phyloP scores from a whole-genome alignment of 2,329 filamentous ascomycete species.

The Neofusicoccum kwambonambiense region DNA sequence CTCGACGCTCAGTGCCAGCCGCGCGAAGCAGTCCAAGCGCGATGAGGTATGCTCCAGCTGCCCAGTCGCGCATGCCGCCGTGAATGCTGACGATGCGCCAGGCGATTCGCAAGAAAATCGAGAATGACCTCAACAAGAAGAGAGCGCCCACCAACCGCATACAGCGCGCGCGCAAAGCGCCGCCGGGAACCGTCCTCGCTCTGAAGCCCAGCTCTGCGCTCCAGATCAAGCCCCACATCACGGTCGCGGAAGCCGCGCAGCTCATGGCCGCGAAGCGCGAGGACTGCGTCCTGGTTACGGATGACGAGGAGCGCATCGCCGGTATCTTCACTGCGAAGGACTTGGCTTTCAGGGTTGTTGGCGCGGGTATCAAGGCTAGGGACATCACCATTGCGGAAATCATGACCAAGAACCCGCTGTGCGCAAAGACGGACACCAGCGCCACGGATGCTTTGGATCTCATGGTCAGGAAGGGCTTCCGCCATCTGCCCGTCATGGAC shows the following conservation, averaged over 20 bases:
- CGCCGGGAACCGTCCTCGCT: slow-evolving; percentile 91
- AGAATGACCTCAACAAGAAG: slow-evolving; percentile 97
- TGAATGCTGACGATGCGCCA: slow-evolving; percentile 40
- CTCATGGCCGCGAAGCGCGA: slow-evolving; percentile 98
- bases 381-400: slow-evolving; percentile 95
- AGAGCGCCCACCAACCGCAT: slow-evolving; percentile 76
- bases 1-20: slow-evolving; percentile 85
- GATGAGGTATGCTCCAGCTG: slow-evolving; percentile 77
- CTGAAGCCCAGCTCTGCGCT: slow-evolving; percentile 93
- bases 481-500: slow-evolving; percentile 98
- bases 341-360: slow-evolving; percentile 93
- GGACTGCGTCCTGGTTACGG: slow-evolving; percentile 95
- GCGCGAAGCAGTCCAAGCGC: slow-evolving; percentile 93
- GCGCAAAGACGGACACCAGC: slow-evolving; percentile 94
- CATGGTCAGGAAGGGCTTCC: slow-evolving; percentile 98
- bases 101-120: slow-evolving; percentile 96
- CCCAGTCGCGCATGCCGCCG: slow-evolving; percentile 17
- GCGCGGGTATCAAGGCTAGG: slow-evolving; percentile 81
- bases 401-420: slow-evolving; percentile 99
- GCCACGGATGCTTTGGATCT: slow-evolving; percentile 95
- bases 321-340: slow-evolving; percentile 99
- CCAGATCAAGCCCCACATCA: slow-evolving; percentile 94
- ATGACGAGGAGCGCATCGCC: slow-evolving; percentile 95
- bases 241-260: slow-evolving; percentile 93
- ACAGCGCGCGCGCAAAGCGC: slow-evolving; percentile 85